These are phyloP conservation scores for Dentipellis sp. DNA, from an alignment of 768 basidiomycete species.

Conservation along the genomic window DNA sequence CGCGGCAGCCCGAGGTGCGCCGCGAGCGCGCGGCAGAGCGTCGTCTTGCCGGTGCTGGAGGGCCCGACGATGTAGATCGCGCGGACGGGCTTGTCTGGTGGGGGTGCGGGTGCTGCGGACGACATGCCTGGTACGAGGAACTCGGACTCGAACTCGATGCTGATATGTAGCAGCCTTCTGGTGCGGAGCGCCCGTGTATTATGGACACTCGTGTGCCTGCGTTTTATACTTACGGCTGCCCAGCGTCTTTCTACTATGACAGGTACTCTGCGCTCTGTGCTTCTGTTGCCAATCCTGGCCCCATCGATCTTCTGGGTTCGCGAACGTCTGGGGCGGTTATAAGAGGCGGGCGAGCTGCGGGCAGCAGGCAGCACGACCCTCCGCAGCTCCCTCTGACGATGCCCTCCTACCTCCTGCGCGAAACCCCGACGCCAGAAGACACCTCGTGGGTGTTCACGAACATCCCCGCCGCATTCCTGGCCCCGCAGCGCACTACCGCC, in stretches of 20 bases:
- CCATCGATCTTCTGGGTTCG: neutral
- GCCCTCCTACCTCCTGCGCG: neutral
- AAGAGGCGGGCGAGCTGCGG: neutral
- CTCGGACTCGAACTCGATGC: no score
- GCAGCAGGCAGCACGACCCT: neutral
- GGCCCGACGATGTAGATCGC: slow-evolving; percentile 20
- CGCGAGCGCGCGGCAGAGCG: slow-evolving; percentile 46
- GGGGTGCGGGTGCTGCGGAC: neutral
- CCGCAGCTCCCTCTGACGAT: neutral
- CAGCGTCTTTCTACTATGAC: no score
- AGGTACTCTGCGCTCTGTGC: no score
- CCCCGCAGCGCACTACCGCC: neutral
- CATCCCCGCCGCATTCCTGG: slow-evolving; percentile 21
- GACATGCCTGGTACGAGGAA: neutral
- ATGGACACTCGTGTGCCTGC: no score
- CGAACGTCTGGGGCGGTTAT: neutral
- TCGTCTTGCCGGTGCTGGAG: slow-evolving; percentile 63
- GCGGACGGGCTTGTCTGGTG: neutral
- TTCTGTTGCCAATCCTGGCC: no score
- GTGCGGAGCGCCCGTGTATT: no score
- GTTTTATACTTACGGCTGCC: no score
- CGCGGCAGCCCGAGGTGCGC: slow-evolving; percentile 28
- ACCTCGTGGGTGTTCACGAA: slow-evolving; percentile 41
- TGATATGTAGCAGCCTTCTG: no score
- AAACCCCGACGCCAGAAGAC: slow-evolving; percentile 21